Conservation (phyloP, 2,329 filamentous ascomycete species). For the Eutypa lata region DNA sequence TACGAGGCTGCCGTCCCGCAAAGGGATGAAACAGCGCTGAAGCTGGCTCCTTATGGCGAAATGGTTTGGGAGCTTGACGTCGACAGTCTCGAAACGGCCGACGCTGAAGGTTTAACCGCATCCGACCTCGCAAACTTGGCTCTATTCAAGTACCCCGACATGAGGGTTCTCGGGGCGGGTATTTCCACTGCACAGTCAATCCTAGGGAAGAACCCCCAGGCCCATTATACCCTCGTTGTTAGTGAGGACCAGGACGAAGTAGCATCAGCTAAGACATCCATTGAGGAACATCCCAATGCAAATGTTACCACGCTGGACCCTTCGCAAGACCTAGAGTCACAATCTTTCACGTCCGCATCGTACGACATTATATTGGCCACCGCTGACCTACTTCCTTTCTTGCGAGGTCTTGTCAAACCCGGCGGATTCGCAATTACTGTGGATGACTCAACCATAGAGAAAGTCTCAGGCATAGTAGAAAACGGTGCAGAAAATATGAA, state of each 20-base stretch:
- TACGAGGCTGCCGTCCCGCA: slow-evolving; percentile 30
- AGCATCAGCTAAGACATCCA: slow-evolving; percentile 6
- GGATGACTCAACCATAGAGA: background rate
- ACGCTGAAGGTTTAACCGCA: slow-evolving; percentile 4
- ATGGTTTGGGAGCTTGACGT: slow-evolving; percentile 25
- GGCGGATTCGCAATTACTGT: slow-evolving; percentile 1
- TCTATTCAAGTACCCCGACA: slow-evolving; percentile 25
- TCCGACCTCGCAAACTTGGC: slow-evolving; percentile 13
- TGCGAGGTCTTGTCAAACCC: slow-evolving; percentile 1
- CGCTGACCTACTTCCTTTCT: slow-evolving; percentile 2
- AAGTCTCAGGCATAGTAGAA: too few relatives aligned
- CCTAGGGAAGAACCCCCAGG: too few relatives aligned
- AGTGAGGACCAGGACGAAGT: too few relatives aligned
- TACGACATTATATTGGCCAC: slow-evolving; percentile 9
- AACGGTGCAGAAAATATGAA: too few relatives aligned
- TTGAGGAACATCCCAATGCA: slow-evolving; percentile 16
- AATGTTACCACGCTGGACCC: slow-evolving; percentile 14
- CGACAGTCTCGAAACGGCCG: slow-evolving; percentile 10
- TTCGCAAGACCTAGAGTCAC: slow-evolving; percentile 2
- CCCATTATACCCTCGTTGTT: too few relatives aligned
- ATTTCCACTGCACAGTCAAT: slow-evolving; percentile 12
- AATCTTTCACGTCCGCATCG: slow-evolving; percentile 6
- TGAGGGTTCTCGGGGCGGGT: slow-evolving; percentile 16
- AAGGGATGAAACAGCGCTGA: slow-evolving; percentile 9
- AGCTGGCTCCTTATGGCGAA: slow-evolving; percentile 20